Evolutionary conservation across 345 rosid genomes (phyloP).

Genomic region (Boechera stricta): DNA sequence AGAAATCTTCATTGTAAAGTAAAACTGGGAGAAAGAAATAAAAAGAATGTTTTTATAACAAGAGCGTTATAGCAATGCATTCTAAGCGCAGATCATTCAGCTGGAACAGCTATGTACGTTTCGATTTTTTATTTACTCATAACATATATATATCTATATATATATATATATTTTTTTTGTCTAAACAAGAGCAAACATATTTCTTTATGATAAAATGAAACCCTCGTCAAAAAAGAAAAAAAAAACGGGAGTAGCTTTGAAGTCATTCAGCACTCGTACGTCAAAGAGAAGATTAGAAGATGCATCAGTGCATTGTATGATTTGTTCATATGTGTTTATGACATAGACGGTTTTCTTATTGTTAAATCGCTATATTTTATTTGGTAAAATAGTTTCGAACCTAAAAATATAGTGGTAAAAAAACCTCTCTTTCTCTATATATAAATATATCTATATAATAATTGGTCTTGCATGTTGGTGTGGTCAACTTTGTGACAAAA

Average conservation of each 20-base stretch:
- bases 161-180: too few species aligned
- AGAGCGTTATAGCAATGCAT: not conserved
- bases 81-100: too few species aligned
- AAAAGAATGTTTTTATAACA: not conserved
- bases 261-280: conserved; percentile 16
- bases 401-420: not conserved
- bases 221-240: not conserved
- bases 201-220: not conserved
- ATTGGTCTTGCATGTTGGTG: conserved; percentile 38
- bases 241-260: conserved; percentile 28
- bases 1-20: conserved; percentile 20
- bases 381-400: not conserved
- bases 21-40: not conserved
- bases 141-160: too few species aligned
- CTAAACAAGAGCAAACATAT: conserved; percentile 2
- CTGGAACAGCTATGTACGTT: too few species aligned
- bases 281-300: conserved; percentile 5
- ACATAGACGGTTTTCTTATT: not conserved
- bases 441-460: not conserved
- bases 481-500: conserved; percentile 31
- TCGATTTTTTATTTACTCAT: too few species aligned
- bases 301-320: not conserved
- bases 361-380: not conserved
- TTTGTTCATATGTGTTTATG: not conserved
- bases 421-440: not conserved